phyloP scores from a whole-genome alignment of 768 basidiomycete genomes.

The Auriscalpium microsporum region DNA sequence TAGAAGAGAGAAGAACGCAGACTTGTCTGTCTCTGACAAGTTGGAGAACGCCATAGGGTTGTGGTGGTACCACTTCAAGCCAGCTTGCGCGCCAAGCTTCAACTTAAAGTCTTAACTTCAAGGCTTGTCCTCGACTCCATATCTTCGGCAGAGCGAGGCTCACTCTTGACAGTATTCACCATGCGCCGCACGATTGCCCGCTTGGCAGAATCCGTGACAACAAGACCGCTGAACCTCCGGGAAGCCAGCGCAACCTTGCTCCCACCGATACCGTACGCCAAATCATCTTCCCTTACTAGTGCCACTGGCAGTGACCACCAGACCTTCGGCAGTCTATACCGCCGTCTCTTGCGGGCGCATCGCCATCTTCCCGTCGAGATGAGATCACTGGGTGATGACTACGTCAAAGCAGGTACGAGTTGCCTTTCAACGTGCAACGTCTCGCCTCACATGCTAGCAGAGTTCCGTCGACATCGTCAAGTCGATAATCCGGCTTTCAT shows the following conservation, averaged over 20 bases:
- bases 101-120: no score
- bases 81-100: no score
- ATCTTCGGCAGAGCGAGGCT: no score
- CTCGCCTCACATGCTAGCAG: slow-evolving; percentile 30
- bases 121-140: no score
- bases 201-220: slow-evolving; percentile 22
- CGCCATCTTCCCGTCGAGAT: slow-evolving; percentile 34
- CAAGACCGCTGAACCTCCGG: slow-evolving; percentile 22
- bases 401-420: slow-evolving; percentile 31
- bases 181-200: slow-evolving; percentile 8
- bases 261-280: slow-evolving; percentile 34
- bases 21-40: slow-evolving; percentile 59
- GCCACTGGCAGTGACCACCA: background rate
- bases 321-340: slow-evolving; percentile 28
- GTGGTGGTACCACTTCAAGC: no score
- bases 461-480: slow-evolving; percentile 77
- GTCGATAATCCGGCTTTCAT: slow-evolving; percentile 83
- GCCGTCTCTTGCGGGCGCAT: slow-evolving; percentile 35
- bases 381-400: slow-evolving; percentile 39
- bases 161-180: background rate
- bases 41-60: slow-evolving; percentile 61
- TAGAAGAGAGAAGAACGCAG: slow-evolving; percentile 72
- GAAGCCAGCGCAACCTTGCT: slow-evolving; percentile 30
- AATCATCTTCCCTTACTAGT: background rate
- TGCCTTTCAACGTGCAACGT: background rate